Evolutionary conservation across 2,329 filamentous ascomycete genomes (phyloP), one percentile per base, ranked within the genome.

Genomic region (Fusarium stilboides): DNA sequence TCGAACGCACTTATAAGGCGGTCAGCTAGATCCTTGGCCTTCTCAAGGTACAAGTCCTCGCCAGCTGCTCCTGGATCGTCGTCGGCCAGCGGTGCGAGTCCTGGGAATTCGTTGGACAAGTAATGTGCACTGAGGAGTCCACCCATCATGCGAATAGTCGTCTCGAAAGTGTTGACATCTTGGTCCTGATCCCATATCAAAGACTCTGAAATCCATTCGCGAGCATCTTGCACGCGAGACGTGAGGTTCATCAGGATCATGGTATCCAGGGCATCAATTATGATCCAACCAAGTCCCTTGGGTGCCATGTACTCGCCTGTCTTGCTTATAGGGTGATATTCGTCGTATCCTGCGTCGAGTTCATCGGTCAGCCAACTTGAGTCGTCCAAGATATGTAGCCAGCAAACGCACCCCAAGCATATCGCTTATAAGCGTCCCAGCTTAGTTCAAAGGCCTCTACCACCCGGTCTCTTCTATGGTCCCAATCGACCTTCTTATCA

Each of bases 171-270:
- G 79, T 94, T 98, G 57, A 99, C 95, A 77, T 98, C 94, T 78
- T 98, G 94, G 75, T 98, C 87, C 79, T 97, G 94, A 63, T 98
- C 91, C 81, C 97, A 98, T 13, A 90, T 91, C 67, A 98, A 81
- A 9, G 90, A 90, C 6, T 89, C 91, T 3, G 92, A 86, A 47
- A 99, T 89, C 96, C 96, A 99, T 76, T 97, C 88, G 57, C 95
- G 87, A 28, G 96, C 95, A 75, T 97, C 90, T 37, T 90, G 87
- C 39, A 99, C 86, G 65, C 94, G 90, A 33, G 89, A 92, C 15
- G 95, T 98, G 69, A 97, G 85, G 79, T 98, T 98, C 96, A 99
- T 99, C 65, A 99, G 85, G 83, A 99, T 99, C 86, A 98, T 88
- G 1, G 96, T 99, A 80, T 99, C 96, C 68, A 99, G 84, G 14